phyloP scores from a whole-genome alignment of 129 eudicot species.

The Mikania micrantha region DNA sequence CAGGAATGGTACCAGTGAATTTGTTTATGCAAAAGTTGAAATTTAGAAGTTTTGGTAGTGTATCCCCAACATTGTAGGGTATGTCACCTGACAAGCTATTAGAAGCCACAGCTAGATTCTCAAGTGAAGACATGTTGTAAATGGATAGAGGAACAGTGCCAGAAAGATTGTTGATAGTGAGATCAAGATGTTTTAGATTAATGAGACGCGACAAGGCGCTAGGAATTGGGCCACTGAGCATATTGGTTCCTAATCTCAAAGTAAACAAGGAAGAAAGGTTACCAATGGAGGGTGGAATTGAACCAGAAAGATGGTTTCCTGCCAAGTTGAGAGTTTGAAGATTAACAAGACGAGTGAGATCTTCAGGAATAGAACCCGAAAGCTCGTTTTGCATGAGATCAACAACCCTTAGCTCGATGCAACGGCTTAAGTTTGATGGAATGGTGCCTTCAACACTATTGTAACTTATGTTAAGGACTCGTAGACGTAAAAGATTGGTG shows the following conservation, averaged over 20 bases:
- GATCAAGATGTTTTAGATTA: conserved; percentile 45
- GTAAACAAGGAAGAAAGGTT: conserved; percentile 46
- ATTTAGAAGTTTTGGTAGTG: conserved; percentile 51
- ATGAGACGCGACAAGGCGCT: conserved; percentile 34
- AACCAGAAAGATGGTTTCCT: conserved; percentile 41
- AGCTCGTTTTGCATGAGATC: conserved; percentile 50
- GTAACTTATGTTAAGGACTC: conserved; percentile 39
- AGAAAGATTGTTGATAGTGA: conserved; percentile 51
- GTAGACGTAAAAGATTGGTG: conserved; percentile 43
- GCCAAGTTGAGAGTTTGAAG: conserved; percentile 57
- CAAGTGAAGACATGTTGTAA: conserved; percentile 68
- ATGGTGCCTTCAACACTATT: conserved; percentile 44
- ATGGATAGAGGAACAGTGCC: conserved; percentile 57
- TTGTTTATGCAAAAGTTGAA: conserved; percentile 59
- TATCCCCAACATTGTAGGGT: conserved; percentile 45
- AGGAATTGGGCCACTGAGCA: conserved; percentile 42
- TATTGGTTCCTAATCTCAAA: conserved; percentile 54
- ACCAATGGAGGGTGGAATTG: conserved; percentile 48
- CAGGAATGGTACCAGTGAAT: conserved; percentile 70
- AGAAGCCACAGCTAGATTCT: conserved; percentile 45
- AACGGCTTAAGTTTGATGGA: conserved; percentile 41
- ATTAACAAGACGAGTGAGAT: conserved; percentile 31
- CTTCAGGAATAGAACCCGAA: conserved; percentile 46
- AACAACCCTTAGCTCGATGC: conserved; percentile 31
- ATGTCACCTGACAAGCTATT: conserved; percentile 50